phyloP scores from a whole-genome alignment of 805 yeast genomes.

The Kodamaea fukazawae region DNA sequence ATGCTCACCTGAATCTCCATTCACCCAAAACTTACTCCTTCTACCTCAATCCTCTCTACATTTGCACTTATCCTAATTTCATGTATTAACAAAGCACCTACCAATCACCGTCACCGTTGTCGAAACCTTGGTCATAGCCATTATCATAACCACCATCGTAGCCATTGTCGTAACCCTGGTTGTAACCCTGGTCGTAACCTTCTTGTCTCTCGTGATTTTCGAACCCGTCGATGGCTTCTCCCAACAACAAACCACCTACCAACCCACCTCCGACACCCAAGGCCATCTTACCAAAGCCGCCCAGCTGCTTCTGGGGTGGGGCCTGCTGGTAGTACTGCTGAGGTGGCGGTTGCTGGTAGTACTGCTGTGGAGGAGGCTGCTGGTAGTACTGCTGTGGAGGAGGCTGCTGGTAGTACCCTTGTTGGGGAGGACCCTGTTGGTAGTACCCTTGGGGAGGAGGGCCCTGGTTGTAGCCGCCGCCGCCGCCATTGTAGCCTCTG shows the following conservation, averaged over 20 bases:
- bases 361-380: conserved; percentile 23
- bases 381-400: conserved; percentile 17
- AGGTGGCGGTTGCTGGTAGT: conserved; percentile 21
- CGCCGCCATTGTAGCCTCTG: conserved; percentile 17
- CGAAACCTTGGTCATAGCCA: conserved; percentile 21
- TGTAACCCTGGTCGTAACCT: conserved; percentile 35
- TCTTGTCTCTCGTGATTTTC: conserved; percentile 25
- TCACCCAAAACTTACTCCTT: too few relatives aligned
- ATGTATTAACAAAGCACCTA: conserved; percentile 14
- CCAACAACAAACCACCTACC: conserved; percentile 57
- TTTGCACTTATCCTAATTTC: too few relatives aligned
- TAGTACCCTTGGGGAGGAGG: conserved; percentile 23
- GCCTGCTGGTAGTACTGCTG: conserved; percentile 27
- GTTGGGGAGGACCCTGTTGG: conserved; percentile 22
- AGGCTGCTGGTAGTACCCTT: conserved; percentile 19
- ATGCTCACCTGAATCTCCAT: too few relatives aligned
- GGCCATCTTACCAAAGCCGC: conserved; percentile 47
- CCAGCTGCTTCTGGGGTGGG: conserved; percentile 27
- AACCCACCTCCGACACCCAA: conserved; percentile 53
- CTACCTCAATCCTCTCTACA: too few relatives aligned
- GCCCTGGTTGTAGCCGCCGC: conserved; percentile 19
- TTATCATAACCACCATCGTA: conserved; percentile 19
- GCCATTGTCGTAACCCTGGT: conserved; percentile 30
- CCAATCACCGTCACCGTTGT: conserved; percentile 22
- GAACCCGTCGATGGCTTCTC: conserved; percentile 38